Base-by-base conservation (phyloP, 495 filamentous ascomycete species). In the Patellaria atrata region DNA sequence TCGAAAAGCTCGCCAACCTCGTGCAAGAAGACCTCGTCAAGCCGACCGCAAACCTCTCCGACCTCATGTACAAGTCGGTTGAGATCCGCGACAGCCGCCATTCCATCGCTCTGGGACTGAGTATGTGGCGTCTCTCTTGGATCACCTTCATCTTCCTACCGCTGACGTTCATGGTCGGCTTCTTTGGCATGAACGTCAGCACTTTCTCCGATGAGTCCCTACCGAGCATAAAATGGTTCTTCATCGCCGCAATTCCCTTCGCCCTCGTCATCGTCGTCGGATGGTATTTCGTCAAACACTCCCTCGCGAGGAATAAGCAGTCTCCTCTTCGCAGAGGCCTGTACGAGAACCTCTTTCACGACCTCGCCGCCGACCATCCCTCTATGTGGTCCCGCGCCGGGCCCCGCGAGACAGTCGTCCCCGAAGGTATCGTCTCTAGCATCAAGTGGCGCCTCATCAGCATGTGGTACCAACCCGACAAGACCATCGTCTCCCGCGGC, bases 101-200 rank as follows among this genome's bases (percentile, higher is more conserved):
- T 27, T 61, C 56, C 3, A 50, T 71, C 2, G 61, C 68, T 33
- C 56, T 71, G 2, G 62, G 60, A 12, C 57, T 62, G 3, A 60
- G 54, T 41, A 63, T 63, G 56, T 63, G 61, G 59, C 48, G 59
- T 12, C 51, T 52, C 16, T 39, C 38, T 10, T 51, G 50, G 41
- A 48, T 49, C 23, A 47, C 44, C 6, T 44, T 70, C 34, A 71
- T 72, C 34, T 71, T 72, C 46, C 59, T 71, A 7, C 68, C 68
- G 0, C 42, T 68, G 16, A 70, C 62, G 3, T 72, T 69, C 30
- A 55, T 69, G 7, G 52, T 51, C 24, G 53, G 58, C 5, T 62
- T 69, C 43, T 69, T 70, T 35, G 68, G 68, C 27, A 71, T 72
- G 67, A 67, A 67, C 39, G 63, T 70, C 18, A 50, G 56, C 33